Conservation (phyloP, 202 grass and related monocot genomes). For the Brachypodium distachyon region DNA sequence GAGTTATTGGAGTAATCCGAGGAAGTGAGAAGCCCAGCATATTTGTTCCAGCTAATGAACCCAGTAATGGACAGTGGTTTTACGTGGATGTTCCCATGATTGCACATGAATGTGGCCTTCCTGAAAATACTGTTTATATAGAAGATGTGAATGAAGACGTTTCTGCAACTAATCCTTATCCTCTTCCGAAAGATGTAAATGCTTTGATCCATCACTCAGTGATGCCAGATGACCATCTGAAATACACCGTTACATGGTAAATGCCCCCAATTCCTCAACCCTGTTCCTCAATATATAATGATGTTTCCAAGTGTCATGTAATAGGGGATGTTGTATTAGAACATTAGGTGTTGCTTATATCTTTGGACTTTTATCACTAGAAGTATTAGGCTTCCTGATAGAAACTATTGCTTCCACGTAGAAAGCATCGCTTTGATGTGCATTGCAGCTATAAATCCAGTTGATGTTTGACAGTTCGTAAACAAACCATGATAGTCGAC, state of each 20-base stretch:
- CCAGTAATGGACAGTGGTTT: slow-evolving; percentile 83
- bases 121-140: slow-evolving; percentile 70
- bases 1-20: slow-evolving; percentile 73
- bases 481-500: background rate
- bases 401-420: background rate
- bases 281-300: background rate
- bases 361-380: background rate
- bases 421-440: background rate
- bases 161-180: slow-evolving; percentile 73
- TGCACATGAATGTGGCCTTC: slow-evolving; percentile 57
- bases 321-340: background rate
- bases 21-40: slow-evolving; percentile 93
- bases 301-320: background rate
- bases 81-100: slow-evolving; percentile 82
- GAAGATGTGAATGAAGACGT: slow-evolving; percentile 72
- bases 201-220: slow-evolving; percentile 79
- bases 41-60: slow-evolving; percentile 94
- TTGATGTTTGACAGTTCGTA: background rate
- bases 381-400: background rate
- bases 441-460: background rate
- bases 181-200: slow-evolving; percentile 88
- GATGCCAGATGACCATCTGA: slow-evolving; percentile 92
- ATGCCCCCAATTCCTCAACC: background rate
- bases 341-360: background rate
- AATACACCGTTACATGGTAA: slow-evolving; percentile 85